Evolutionary conservation across 192 early-diverging fungal species (phyloP).

Genomic region (Coemansia sp.): DNA sequence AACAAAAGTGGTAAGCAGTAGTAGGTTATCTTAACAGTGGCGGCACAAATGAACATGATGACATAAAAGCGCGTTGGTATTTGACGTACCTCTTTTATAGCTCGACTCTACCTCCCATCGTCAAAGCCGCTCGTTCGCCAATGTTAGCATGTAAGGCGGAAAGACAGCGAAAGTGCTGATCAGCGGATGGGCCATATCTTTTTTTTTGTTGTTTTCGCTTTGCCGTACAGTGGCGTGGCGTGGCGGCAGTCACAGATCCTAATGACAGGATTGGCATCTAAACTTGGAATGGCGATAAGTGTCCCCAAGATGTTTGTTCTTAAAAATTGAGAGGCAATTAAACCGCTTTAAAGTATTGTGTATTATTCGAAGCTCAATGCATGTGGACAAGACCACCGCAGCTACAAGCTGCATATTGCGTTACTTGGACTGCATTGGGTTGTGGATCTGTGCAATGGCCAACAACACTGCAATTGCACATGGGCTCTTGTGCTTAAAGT

Average conservation of each 20-base stretch:
- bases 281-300: not conserved
- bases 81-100: not conserved
- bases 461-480: not conserved
- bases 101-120: not conserved
- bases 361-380: not conserved
- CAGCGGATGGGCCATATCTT: not conserved
- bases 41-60: not conserved
- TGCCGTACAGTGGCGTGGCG: not conserved
- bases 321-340: not conserved
- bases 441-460: not conserved
- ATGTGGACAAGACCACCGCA: slow-evolving; percentile 6
- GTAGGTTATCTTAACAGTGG: slow-evolving; percentile 1
- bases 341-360: not conserved
- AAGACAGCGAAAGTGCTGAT: not conserved
- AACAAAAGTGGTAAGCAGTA: not conserved
- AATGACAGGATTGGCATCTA: not conserved
- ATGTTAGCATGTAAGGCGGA: not conserved
- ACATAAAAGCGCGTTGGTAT: not conserved
- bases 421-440: not conserved
- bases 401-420: not conserved
- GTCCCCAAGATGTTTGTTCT: not conserved
- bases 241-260: not conserved
- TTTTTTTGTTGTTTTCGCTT: not conserved
- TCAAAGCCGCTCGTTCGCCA: not conserved
- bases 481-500: not conserved